A percentile compares a stretch with the other conserved stretches of the same genome.
phyloP scores from a whole-genome alignment of 805 yeast species.

The Ascoidea tarda region DNA sequence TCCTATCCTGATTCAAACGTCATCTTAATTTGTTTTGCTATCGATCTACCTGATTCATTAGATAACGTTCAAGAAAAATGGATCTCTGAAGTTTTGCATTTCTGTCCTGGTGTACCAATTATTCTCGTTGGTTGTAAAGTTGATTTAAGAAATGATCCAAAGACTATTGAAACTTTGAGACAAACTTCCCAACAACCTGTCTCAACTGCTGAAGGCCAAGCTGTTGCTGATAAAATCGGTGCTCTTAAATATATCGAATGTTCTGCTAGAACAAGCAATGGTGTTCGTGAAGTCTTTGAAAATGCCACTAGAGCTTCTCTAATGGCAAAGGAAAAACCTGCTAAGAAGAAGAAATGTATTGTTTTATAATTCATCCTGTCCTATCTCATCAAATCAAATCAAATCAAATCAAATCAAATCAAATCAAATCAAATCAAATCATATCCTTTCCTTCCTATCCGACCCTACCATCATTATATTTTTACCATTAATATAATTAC shows the following conservation, averaged over 20 bases:
- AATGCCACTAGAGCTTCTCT: constrained; percentile 87
- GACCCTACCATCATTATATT: too few species aligned
- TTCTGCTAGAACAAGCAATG: constrained; percentile 83
- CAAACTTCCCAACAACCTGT: constrained; percentile 74
- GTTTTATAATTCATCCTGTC: constrained; percentile 30
- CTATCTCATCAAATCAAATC: too few species aligned
- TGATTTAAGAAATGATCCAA: constrained; percentile 75
- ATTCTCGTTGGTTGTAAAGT: constrained; percentile 86
- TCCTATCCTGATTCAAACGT: constrained; percentile 91
- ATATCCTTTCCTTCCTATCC: too few species aligned
- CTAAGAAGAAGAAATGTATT: constrained; percentile 57
- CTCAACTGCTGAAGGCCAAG: constrained; percentile 67
- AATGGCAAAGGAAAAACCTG: constrained; percentile 38
- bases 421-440: too few species aligned
- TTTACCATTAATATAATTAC: too few species aligned
- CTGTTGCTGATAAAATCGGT: constrained; percentile 80
- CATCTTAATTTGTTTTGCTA: constrained; percentile 79
- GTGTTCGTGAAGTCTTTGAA: constrained; percentile 88
- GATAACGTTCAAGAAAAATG: constrained; percentile 93
- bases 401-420: too few species aligned
- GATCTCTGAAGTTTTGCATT: constrained; percentile 87
- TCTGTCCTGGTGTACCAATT: constrained; percentile 90
- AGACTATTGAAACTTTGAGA: constrained; percentile 60
- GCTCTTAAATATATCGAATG: constrained; percentile 82
- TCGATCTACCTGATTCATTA: constrained; percentile 83